These are phyloP conservation scores for Leptodontidium sp. DNA, from an alignment of 2,329 filamentous ascomycete genomes.

Conservation along the genomic window DNA sequence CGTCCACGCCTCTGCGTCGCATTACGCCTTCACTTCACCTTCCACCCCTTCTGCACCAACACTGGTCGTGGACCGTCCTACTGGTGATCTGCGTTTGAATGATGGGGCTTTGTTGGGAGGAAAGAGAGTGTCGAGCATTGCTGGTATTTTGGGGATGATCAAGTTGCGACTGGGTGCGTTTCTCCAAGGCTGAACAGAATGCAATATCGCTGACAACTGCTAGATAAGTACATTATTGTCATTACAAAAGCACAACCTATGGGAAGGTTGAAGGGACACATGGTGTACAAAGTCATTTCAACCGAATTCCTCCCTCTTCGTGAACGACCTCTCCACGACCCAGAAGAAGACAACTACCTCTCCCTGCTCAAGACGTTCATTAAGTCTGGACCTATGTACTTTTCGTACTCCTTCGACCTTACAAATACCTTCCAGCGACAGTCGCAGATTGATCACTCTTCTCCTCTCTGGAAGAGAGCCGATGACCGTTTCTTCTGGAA, in stretches of 20 bases:
- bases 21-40: conserved; percentile 96
- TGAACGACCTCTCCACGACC: conserved; percentile 89
- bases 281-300: conserved; percentile 90
- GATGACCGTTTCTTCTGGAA: conserved; percentile 99
- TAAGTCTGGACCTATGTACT: conserved; percentile 90
- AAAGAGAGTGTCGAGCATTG: conserved; percentile 91
- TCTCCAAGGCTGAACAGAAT: neutral
- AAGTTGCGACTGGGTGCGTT: conserved; percentile 85
- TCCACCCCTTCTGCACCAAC: conserved; percentile 90
- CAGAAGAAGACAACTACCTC: conserved; percentile 93
- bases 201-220: conserved; percentile 29
- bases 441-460: conserved; percentile 73
- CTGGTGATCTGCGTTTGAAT: conserved; percentile 86
- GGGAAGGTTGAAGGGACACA: conserved; percentile 91
- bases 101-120: conserved; percentile 79
- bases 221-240: conserved; percentile 94
- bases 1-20: conserved; percentile 87
- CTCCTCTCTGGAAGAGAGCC: conserved; percentile 87
- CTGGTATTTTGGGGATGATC: conserved; percentile 93
- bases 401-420: conserved; percentile 95
- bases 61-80: conserved; percentile 88
- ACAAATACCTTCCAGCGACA: conserved; percentile 98
- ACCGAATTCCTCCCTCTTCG: conserved; percentile 95
- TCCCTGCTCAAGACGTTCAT: conserved; percentile 82
- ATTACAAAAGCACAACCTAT: conserved; percentile 94